Base-by-base conservation (phyloP, 805 yeast species). In the Babjeviella inositovora region DNA sequence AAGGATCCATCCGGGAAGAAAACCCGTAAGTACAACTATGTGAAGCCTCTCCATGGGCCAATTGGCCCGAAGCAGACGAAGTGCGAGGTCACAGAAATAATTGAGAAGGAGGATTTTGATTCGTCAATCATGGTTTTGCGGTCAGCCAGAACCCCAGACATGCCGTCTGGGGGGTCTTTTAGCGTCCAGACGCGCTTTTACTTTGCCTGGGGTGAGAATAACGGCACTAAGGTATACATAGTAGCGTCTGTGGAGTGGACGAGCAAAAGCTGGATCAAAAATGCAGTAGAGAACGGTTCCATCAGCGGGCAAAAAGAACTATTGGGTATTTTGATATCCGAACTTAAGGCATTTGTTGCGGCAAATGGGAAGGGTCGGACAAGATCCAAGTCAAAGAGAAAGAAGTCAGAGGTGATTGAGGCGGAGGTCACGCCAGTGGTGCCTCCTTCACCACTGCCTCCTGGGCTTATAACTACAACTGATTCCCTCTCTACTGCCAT, bases 251-350 rank as follows among this genome's bases (percentile, higher is more conserved):
- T 87, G 19, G 74, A 77, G 21, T 90, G 98, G 98, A 67, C 76
- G 0, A 93, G 90, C 3, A 63, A 75, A 24, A 76, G 93, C 29
- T 90, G 96, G 96, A 67, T 90, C 38, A 85, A 82, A 43, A 63
- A 77, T 8, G 71, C 93, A 25, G 76, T 90, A 31, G 97, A 90
- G 41, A 74, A 71, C 31, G 85, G 85, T 27, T 73, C 93, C 8
- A 51, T 59, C 21, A 67, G 71, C 16, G 98, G 98, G 0, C 96
- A 84, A 43, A 53, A 59, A 21, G 60, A 66, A 5, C n/a, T n/a
- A n/a, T n/a, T n/a, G n/a, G n/a, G n/a, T n/a, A n/a, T n/a, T n/a
- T n/a, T n/a, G n/a, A n/a, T n/a, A n/a, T n/a, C n/a, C n/a, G n/a
- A n/a, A n/a, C n/a, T n/a, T n/a, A n/a, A n/a, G n/a, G n/a, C n/a